A percentile compares a stretch with the other conserved stretches of the same genome.
Evolutionary conservation across 225 moss, liverwort and hornwort species (phyloP).

Genomic region (Bryum argenteum): DNA sequence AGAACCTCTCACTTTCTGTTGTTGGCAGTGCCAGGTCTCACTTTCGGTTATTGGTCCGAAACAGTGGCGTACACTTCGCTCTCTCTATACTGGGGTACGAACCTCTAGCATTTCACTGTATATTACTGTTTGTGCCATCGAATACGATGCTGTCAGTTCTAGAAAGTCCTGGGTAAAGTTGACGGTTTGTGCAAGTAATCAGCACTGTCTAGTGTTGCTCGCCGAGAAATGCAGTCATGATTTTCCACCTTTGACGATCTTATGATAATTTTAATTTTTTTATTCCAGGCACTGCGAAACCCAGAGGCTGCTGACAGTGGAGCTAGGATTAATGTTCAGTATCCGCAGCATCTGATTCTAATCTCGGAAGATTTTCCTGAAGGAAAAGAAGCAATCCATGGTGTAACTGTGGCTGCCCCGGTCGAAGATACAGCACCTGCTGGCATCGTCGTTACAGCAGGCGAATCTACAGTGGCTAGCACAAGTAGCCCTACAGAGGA

Average conservation of each 20-base stretch:
- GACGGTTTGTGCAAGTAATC: slow-evolving; percentile 5
- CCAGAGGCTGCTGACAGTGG: slow-evolving; percentile 51
- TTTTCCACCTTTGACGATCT: slow-evolving; percentile 24
- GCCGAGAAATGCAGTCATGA: slow-evolving; percentile 8
- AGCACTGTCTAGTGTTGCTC: slow-evolving; percentile 13
- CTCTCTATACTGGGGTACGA: slow-evolving; percentile 68
- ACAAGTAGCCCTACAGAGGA: too few species aligned
- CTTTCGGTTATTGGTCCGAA: slow-evolving; percentile 87
- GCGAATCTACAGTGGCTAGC: too few species aligned
- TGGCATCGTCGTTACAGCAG: too few species aligned
- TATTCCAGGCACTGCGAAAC: slow-evolving; percentile 72
- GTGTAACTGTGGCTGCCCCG: slow-evolving; percentile 51
- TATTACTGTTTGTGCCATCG: slow-evolving; percentile 12
- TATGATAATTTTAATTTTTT: slow-evolving; percentile 14
- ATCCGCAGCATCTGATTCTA: slow-evolving; percentile 60
- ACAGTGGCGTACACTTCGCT: slow-evolving; percentile 64
- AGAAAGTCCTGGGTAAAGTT: slow-evolving; percentile 15
- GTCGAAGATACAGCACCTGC: too few species aligned
- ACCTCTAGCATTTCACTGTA: slow-evolving; percentile 18
- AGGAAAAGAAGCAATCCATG: slow-evolving; percentile 72
- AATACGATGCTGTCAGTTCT: slow-evolving; percentile 13
- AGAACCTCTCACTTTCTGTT: slow-evolving; percentile 18
- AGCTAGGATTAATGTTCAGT: slow-evolving; percentile 57
- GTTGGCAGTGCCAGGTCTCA: slow-evolving; percentile 80
- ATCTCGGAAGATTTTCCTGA: slow-evolving; percentile 88